Conservation (phyloP, 2,329 filamentous ascomycete species). For the Eutypa lata region DNA sequence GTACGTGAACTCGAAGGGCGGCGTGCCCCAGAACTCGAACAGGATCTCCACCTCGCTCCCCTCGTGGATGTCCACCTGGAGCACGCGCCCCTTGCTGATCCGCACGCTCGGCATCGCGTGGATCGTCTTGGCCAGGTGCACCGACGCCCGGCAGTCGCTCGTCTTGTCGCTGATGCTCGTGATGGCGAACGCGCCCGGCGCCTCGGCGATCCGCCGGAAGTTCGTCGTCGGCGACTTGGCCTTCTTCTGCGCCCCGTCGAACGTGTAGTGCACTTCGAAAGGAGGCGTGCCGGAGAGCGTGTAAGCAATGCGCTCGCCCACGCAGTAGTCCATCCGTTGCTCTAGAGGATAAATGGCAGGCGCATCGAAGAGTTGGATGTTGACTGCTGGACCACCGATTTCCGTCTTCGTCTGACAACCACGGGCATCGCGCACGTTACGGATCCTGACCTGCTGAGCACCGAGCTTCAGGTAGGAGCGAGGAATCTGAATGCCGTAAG, state of each 20-base stretch:
- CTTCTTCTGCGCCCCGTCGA: conserved; percentile 74
- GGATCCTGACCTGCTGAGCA: conserved; percentile 84
- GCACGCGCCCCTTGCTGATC: conserved; percentile 78
- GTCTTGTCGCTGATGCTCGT: conserved; percentile 84
- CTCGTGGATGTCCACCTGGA: conserved; percentile 91
- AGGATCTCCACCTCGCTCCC: conserved; percentile 89
- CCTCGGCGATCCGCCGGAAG: conserved; percentile 91
- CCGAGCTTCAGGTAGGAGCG: conserved; percentile 81
- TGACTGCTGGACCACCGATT: conserved; percentile 69
- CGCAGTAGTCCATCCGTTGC: conserved; percentile 82
- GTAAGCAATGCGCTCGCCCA: conserved; percentile 91
- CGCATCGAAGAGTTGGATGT: conserved; percentile 89
- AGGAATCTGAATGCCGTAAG: conserved; percentile 79
- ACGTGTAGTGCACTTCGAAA: conserved; percentile 90
- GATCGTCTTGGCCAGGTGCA: conserved; percentile 77
- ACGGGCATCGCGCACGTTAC: conserved; percentile 81
- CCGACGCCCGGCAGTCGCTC: conserved; percentile 78
- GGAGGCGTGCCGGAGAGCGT: conserved; percentile 86
- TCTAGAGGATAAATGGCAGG: conserved; percentile 88
- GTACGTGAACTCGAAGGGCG: conserved; percentile 97
- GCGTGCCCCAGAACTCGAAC: conserved; percentile 93
- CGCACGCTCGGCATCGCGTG: conserved; percentile 90
- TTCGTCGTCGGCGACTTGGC: conserved; percentile 76
- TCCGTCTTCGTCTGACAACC: conserved; percentile 82
- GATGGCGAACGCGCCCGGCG: conserved; percentile 83